Conservation (phyloP, 306 rosid genomes). For the Quillaja saponaria region DNA sequence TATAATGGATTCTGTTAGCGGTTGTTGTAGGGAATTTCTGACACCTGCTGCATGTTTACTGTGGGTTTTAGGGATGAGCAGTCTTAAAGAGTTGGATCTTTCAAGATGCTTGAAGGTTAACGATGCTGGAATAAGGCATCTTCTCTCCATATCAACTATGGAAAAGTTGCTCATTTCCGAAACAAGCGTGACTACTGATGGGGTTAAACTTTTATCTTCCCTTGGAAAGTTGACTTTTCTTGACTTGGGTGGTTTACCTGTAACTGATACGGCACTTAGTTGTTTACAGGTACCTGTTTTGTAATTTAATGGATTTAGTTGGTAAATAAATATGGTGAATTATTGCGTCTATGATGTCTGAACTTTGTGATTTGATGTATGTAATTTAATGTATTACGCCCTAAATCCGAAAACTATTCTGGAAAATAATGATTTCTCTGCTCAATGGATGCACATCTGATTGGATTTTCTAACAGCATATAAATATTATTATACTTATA, state of each 20-base stretch:
- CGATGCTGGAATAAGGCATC: conserved; percentile 68
- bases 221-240: conserved; percentile 60
- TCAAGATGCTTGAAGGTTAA: conserved; percentile 74
- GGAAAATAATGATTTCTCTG: too few relatives aligned
- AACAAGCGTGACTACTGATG: conserved; percentile 63
- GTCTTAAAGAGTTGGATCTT: conserved; percentile 68
- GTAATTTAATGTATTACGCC: too few relatives aligned
- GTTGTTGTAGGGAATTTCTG: background rate
- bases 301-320: too few relatives aligned
- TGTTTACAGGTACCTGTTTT: conserved; percentile 56
- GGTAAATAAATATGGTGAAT: background rate
- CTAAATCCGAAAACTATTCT: too few relatives aligned
- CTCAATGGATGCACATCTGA: too few relatives aligned
- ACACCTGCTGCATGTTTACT: conserved; percentile 8
- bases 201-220: conserved; percentile 65
- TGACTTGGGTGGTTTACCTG: conserved; percentile 88
- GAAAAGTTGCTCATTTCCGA: conserved; percentile 68
- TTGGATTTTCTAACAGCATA: too few relatives aligned
- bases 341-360: background rate
- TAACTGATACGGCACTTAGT: conserved; percentile 59
- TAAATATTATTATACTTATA: too few relatives aligned
- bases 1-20: background rate
- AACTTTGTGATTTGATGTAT: background rate
- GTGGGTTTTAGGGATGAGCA: conserved; percentile 56
- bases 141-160: conserved; percentile 59